Evolutionary conservation across 768 basidiomycete genomes (phyloP), one percentile per base, ranked within the genome.

Genomic region (Leccinum longicurvipes): DNA sequence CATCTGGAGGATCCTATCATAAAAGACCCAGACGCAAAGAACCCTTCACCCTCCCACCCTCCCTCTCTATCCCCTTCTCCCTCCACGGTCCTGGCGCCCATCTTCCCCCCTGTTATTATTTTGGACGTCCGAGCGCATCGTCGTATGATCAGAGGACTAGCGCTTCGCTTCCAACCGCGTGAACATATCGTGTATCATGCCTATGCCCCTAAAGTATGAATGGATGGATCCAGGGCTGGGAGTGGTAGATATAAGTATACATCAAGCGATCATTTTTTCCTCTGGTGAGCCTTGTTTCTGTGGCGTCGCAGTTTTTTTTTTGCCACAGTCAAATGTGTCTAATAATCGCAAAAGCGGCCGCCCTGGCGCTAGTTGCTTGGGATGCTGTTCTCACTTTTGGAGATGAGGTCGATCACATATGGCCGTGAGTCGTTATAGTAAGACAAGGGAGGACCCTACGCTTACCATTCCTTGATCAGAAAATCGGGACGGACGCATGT

Each of bases 401-500:
- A 3, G 41, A 59, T 6, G 64, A 65, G 17, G 51, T 67, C 10
- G 17, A 46, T 49, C 47, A 50, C 39, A 66, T 66, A 45, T 66
- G 64, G 64, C 39, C 36, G 64, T 66, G 49, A 64, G 64, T 67
- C 36, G 17, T 51, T 14, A 27, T 25, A 12, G 17, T 6, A 15
- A 25, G 31, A 39, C n/a, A 11, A 28, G 0, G 3, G 25, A 29
- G 4, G 25, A 10, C 7, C 11, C 31, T 23, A 28, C 28, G 17
- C 12, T 29, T n/a, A 56, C 17, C 11, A 9, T 2, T 6, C 1
- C 17, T 39, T 28, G 29, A 14, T 32, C 28, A 65, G 64, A 47
- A 56, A 55, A 29, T n/a, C 57, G 1, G n/a, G 28, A 23, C 21
- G 57, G 19, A 9, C 25, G 14, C 23, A 57, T 11, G 47, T 67